Percentiles rank a stretch among this genome's conserved stretches.
These are phyloP conservation scores for Tetrahymena malaccensis DNA, from an alignment of 73 alveolate genomes.

Conservation along the genomic window DNA sequence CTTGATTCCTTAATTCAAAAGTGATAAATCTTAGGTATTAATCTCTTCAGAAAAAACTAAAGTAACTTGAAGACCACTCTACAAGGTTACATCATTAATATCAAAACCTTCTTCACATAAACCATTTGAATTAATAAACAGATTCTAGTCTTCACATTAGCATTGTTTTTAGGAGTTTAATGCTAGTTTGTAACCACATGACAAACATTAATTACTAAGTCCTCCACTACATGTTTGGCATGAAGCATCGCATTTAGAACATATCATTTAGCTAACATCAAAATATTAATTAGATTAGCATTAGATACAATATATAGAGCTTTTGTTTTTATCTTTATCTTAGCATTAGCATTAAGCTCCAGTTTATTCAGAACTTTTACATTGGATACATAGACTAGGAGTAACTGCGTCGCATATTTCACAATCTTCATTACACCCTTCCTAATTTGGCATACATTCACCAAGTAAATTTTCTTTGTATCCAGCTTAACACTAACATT, in stretches of 20 bases:
- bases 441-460: not conserved
- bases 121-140: not conserved
- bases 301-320: not conserved
- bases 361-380: not conserved
- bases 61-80: not conserved
- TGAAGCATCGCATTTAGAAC: not conserved
- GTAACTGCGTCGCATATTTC: not conserved
- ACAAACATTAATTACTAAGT: not conserved
- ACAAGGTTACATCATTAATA: not conserved
- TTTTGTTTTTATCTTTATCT: not conserved
- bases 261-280: not conserved
- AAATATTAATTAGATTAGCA: not conserved
- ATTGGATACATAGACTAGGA: not conserved
- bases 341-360: not conserved
- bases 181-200: not conserved
- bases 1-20: not conserved
- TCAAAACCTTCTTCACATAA: not conserved
- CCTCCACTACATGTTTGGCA: not conserved
- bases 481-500: not conserved
- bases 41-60: not conserved
- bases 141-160: not conserved
- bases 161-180: not conserved
- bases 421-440: not conserved
- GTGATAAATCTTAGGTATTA: not conserved
- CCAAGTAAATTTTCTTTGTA: not conserved